Percentiles rank a stretch among this genome's conserved stretches.
phyloP scores from a whole-genome alignment of 495 filamentous ascomycete genomes.

The Cudoniella acicularis region DNA sequence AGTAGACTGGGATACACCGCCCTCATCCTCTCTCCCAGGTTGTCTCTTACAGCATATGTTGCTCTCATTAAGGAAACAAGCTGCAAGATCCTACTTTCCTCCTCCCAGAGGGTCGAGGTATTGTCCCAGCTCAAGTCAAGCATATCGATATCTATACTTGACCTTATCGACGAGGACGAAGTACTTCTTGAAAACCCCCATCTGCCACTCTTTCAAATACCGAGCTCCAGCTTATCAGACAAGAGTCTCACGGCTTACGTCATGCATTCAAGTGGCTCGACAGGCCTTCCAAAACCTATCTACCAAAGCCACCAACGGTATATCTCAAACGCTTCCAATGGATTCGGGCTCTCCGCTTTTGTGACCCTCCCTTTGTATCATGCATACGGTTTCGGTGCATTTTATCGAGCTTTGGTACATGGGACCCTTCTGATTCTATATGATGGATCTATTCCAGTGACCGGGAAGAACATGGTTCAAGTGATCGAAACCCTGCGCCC shows the following conservation, averaged over 20 bases:
- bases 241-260: background rate
- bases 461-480: background rate
- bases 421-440: background rate
- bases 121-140: background rate
- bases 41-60: background rate
- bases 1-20: background rate
- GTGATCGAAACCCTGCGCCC: background rate
- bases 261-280: background rate
- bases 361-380: background rate
- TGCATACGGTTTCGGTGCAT: background rate
- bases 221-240: background rate
- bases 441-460: background rate
- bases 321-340: background rate
- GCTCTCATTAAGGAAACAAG: background rate
- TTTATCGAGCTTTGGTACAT: background rate
- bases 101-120: background rate
- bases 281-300: background rate
- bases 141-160: background rate
- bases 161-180: background rate
- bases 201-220: background rate
- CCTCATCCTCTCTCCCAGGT: background rate
- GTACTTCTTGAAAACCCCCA: background rate
- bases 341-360: background rate
- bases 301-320: background rate
- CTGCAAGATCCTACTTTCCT: background rate